Base-by-base conservation (phyloP, 306 rosid species). In the Cicer bijugum region DNA sequence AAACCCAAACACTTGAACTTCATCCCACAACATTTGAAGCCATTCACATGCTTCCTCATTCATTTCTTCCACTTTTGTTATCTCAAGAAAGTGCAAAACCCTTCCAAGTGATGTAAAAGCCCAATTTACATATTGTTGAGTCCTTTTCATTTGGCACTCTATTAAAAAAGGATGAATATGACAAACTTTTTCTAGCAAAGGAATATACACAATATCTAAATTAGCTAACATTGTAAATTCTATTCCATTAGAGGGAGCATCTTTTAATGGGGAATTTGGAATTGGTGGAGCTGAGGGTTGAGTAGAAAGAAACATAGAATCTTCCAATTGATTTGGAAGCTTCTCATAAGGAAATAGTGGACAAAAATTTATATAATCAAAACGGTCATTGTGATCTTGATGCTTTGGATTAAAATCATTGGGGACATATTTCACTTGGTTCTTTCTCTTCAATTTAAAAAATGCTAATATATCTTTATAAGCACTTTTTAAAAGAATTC, bases 61-160 rank as follows among this genome's bases (percentile, higher is more conserved):
- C 75, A 77, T 67, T 14, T 77, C 51, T 1, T 11, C 75, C 57
- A 57, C 59, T 56, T 45, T 77, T 44, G 74, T 68, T 8, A 12
- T 77, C 50, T 57, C 61, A 35, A 68, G 61, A 6, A 77, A 77
- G 19, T 77, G 69, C 33, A 68, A 56, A 12, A 77, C 67, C 15
- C 81, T 45, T 9, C 75, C 81, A 77, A 77, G 81, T 35, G 81
- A 40, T 1, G 40, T 68, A 11, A 67, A 58, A 68, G 81, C 81
- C 75, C 81, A 77, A 17, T 28, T 14, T 33, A 11, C 48, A 77
- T 77, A 77, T 12, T 12, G 15, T 8, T 9, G 42, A 53, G 60
- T 77, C 16, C 33, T 77, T 2, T 53, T 66, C 73, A 44, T 52
- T 53, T 75, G 74, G 12, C 74, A 51, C 73, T 75, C 80, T 51